Base-by-base conservation (phyloP, 1,139 yeast genomes). In the Pneumocystis sp. region DNA sequence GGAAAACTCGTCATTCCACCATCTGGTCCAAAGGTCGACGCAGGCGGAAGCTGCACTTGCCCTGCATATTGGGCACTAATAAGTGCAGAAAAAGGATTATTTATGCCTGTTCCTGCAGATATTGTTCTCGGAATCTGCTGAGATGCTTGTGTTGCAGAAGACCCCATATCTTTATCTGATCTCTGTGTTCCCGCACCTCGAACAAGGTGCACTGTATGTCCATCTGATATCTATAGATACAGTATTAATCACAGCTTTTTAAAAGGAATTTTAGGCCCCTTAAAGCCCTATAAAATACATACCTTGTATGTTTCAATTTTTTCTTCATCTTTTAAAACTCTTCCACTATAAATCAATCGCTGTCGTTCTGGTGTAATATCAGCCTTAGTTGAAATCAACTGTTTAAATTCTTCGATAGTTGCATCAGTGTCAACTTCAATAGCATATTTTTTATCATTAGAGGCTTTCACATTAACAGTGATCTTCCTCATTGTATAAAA, bases 61-160 rank as follows among this genome's bases (percentile, higher is more conserved):
- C 98, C 98, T 1, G 97, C 97, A 73, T 90, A 93, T 66, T 97
- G 83, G 0, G 97, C 97, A 60, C 96, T 95, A 0, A 97, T 91
- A 71, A 93, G 79, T 69, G 87, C 96, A 6, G 96, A 93, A 70
- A 93, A 79, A 37, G 96, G 96, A 75, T 93, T 89, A 75, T 87
- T 89, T 0, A 96, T 83, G 17, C 95, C 95, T 70, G 85, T 87
- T 2, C 98, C 98, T 1, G 97, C 83, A 2, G 96, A 84, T 67
- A 93, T 81, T 72, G 85, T 88, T 29, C 85, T 76, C 19, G 96
- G 96, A 25, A 84, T 85, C 6, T 76, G 66, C 19, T 72, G 65
- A n/a, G 71, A 62, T 5, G 71, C 65, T 6, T 74, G 61, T 25
- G 72, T 63, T n/a, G 71, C 63, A 1, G 69, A 64, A 6, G 71